Conservation (phyloP, 73 alveolate species). For the Stentor coeruleus region DNA sequence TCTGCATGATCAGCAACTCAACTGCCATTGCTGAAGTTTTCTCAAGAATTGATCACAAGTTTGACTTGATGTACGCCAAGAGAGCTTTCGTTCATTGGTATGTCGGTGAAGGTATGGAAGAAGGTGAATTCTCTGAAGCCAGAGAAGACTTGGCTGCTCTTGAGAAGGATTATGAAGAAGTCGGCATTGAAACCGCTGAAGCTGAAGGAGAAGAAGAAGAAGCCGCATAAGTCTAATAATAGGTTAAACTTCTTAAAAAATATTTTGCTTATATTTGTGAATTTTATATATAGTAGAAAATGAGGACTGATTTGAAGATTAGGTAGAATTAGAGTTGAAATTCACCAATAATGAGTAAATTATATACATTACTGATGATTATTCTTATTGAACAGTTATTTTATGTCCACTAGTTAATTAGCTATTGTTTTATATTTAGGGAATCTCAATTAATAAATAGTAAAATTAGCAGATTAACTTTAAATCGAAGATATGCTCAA, state of each 20-base stretch:
- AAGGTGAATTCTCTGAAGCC: constrained; percentile 93
- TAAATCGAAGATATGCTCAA: too few relatives aligned
- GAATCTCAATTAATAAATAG: too few relatives aligned
- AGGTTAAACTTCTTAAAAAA: not conserved
- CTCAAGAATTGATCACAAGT: constrained; percentile 74
- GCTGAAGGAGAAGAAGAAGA: not conserved
- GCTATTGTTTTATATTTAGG: too few relatives aligned
- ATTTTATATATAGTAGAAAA: too few relatives aligned
- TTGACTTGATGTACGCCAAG: constrained; percentile 83
- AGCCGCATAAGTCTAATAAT: not conserved
- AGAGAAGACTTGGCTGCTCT: constrained; percentile 75
- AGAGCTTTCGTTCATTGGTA: constrained; percentile 98
- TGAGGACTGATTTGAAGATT: too few relatives aligned
- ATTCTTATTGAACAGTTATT: too few relatives aligned
- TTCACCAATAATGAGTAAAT: too few relatives aligned
- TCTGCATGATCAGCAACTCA: constrained; percentile 91
- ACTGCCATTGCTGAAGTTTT: constrained; percentile 93
- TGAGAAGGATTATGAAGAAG: not conserved
- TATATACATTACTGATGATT: too few relatives aligned
- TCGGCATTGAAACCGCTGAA: not conserved
- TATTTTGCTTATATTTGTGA: not conserved
- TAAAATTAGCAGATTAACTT: too few relatives aligned
- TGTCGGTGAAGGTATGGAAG: constrained; percentile 98
- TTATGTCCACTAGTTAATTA: too few relatives aligned
- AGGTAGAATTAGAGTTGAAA: too few relatives aligned